phyloP scores from a whole-genome alignment of 805 yeast genomes.

The Candida sonorensis region DNA sequence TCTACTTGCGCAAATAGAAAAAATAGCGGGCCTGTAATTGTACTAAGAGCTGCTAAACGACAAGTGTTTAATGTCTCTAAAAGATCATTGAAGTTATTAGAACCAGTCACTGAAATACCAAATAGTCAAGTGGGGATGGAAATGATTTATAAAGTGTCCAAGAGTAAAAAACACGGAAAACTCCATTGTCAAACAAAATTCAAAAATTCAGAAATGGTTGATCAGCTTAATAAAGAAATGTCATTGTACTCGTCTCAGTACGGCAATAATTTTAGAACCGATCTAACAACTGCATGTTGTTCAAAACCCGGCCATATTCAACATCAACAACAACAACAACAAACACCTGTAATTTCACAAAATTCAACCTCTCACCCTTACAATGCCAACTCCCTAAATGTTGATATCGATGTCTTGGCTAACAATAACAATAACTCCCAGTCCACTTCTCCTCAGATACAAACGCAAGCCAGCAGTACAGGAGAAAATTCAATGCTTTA shows the following conservation, averaged over 20 bases:
- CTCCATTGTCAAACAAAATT: conserved; percentile 8
- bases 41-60: conserved; percentile 28
- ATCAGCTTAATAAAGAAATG: no score
- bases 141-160: conserved; percentile 19
- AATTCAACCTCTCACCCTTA: no score
- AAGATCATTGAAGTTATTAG: conserved; percentile 26
- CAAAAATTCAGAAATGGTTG: neutral
- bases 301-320: no score
- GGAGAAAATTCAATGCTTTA: conserved; percentile 14
- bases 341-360: no score
- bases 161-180: conserved; percentile 13
- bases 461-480: no score
- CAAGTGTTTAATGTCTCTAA: conserved; percentile 31
- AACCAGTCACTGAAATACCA: conserved; percentile 28
- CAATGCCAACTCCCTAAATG: no score
- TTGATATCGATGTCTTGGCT: no score
- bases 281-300: no score
- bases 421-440: neutral
- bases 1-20: conserved; percentile 5
- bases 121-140: conserved; percentile 26
- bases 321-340: no score
- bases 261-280: no score
- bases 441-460: no score
- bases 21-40: conserved; percentile 20
- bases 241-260: no score